A percentile compares a stretch with the other conserved stretches of the same genome.
Evolutionary conservation across 164 flowering plant species (phyloP).

Genomic region (Cinnamomum micranthum): DNA sequence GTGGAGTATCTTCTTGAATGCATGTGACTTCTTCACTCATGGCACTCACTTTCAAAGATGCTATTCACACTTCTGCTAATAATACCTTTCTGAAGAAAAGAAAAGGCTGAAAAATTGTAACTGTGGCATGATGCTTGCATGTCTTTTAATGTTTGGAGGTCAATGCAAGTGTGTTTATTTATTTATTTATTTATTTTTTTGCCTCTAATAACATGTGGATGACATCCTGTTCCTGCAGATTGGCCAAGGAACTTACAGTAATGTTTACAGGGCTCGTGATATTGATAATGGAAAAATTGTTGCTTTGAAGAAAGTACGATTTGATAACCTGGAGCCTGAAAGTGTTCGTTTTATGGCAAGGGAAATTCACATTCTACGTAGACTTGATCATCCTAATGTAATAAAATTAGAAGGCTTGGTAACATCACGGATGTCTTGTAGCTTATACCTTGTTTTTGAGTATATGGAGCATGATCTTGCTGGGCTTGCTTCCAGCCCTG

Average conservation of each 20-base stretch:
- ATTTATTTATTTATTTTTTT: neutral
- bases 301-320: slow-evolving; percentile 93
- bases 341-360: slow-evolving; percentile 98
- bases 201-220: neutral
- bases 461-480: slow-evolving; percentile 97
- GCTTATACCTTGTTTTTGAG: slow-evolving; percentile 90
- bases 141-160: neutral
- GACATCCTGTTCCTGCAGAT: slow-evolving; percentile 45
- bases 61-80: neutral
- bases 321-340: slow-evolving; percentile 91
- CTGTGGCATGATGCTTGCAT: neutral
- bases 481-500: slow-evolving; percentile 78
- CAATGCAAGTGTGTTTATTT: no score
- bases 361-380: slow-evolving; percentile 83
- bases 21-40: neutral
- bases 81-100: neutral
- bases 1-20: neutral
- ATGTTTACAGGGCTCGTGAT: slow-evolving; percentile 90
- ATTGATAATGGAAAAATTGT: slow-evolving; percentile 84
- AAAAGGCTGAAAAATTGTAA: neutral
- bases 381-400: slow-evolving; percentile 91
- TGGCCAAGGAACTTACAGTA: slow-evolving; percentile 97
- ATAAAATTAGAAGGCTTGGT: slow-evolving; percentile 90
- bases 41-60: neutral
- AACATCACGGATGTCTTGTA: slow-evolving; percentile 88